Conservation (phyloP, 257 asterid species). For the Lavandula angustifolia region DNA sequence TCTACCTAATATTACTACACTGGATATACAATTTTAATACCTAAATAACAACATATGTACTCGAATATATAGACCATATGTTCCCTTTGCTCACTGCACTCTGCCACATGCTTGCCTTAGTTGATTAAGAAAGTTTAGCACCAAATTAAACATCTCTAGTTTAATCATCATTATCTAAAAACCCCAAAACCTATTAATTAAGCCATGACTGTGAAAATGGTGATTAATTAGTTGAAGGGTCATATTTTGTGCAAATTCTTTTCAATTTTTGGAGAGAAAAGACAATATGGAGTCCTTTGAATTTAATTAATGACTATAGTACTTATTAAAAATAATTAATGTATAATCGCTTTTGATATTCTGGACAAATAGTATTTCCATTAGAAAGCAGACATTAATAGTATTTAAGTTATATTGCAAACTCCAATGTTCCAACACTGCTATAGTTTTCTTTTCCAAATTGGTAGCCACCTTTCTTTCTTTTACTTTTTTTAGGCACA, state of each 20-base stretch:
- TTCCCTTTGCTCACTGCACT: conserved; percentile 41
- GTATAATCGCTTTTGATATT: neutral
- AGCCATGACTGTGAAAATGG: neutral
- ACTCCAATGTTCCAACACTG: neutral
- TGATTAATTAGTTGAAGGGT: conserved; percentile 29
- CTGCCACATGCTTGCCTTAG: conserved; percentile 24
- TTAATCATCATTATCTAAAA: conserved; percentile 27
- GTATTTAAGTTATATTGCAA: neutral
- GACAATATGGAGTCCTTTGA: conserved; percentile 28
- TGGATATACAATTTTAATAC: conserved; percentile 17
- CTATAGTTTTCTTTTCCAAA: neutral
- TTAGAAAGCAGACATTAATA: neutral
- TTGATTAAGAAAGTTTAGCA: conserved; percentile 37
- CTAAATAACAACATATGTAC: conserved; percentile 18
- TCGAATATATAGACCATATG: conserved; percentile 39
- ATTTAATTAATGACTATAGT: conserved; percentile 6
- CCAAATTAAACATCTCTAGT: conserved; percentile 11
- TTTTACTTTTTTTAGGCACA: conserved; percentile 16
- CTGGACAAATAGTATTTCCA: neutral
- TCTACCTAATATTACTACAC: conserved; percentile 40
- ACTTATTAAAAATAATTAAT: conserved; percentile 1
- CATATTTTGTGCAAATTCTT: conserved; percentile 15
- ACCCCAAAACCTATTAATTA: conserved; percentile 10
- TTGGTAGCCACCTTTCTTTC: neutral
- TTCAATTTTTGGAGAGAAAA: conserved; percentile 4